Percentiles rank a stretch among this genome's conserved stretches.
Evolutionary conservation across 2,329 filamentous ascomycete species (phyloP).

Genomic region (Stachybotrys chlorohalonatus): DNA sequence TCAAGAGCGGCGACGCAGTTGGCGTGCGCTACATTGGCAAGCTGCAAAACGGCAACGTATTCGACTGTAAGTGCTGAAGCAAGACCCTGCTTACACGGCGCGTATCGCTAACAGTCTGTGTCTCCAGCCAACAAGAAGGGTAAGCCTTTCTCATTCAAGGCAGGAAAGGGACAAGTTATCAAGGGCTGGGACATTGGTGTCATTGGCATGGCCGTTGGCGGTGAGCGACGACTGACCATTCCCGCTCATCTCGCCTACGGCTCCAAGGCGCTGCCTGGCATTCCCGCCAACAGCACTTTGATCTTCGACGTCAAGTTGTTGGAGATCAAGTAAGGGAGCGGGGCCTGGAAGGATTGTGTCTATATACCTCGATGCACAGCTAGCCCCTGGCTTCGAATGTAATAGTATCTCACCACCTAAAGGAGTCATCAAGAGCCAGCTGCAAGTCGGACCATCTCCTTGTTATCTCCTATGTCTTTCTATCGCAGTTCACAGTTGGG

Average conservation of each 20-base stretch:
- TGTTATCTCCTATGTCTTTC: background rate
- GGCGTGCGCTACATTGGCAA: constrained; percentile 98
- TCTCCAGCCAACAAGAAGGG: constrained; percentile 90
- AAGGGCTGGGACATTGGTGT: constrained; percentile 98
- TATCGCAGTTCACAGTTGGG: constrained; percentile 6
- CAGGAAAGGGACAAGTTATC: constrained; percentile 92
- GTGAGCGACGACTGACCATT: constrained; percentile 87
- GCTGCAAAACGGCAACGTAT: constrained; percentile 87
- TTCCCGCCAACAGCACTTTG: constrained; percentile 84
- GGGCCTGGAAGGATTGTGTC: background rate
- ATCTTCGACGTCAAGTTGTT: constrained; percentile 86
- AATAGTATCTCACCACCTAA: constrained; percentile 4
- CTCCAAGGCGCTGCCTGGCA: constrained; percentile 70
- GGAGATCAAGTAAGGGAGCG: constrained; percentile 61
- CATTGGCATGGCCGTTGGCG: constrained; percentile 83
- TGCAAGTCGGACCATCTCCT: background rate
- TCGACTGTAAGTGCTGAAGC: constrained; percentile 61
- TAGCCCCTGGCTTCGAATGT: constrained; percentile 5
- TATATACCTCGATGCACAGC: background rate
- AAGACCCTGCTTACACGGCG: background rate
- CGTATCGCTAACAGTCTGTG: background rate
- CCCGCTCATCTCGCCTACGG: constrained; percentile 85
- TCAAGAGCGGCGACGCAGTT: constrained; percentile 84
- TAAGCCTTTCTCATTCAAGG: constrained; percentile 93
- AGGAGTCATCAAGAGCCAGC: no score